Evolutionary conservation across 2,329 filamentous ascomycete genomes (phyloP), one percentile per base, ranked within the genome.

Genomic region (Ilyonectria mors-panacis): DNA sequence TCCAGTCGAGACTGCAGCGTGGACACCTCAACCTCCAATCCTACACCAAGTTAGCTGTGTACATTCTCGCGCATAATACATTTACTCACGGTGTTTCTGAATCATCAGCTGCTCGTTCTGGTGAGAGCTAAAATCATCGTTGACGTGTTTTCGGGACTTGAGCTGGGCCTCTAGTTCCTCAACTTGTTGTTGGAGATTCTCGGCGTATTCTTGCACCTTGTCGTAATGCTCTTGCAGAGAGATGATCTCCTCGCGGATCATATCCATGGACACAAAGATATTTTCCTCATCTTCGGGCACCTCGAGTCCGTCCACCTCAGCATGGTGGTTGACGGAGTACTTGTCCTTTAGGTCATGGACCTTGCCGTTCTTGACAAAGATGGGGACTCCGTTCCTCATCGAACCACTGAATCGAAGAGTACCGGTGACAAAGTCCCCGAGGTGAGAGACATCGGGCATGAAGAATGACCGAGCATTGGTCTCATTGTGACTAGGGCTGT

Each of bases 1-100:
- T 92, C 89, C 1, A 93, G 81, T 17, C 88, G 89, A 8, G 85
- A 82, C 73, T 91, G 88, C 42, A 93, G 81, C 21, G 88, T 84
- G 53, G 88, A 85, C 48, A 93, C 82, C 73, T 89, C 85, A 28
- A 87, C 81, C 75, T 92, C 87, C 44, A 92, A 81, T 55, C 86
- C 89, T 88, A 70, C 21, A 28, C 26, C 47, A 13, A 12, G 63
- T 66, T 66, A 71, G 68, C 26, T 28, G 0, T 37, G 12, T 23
- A 3, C 17, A 48, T 28, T n/a, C 1, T 23, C 3, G 8, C 4
- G 37, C 3, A 26, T 2, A 6, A 15, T n/a, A 2, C 6, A 10
- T 15, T 1, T 6, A 85, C 87, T 83, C 82, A 90, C 88, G 82
- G 60, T 84, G 85, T 76, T 89, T 91, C 69, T 92, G 86, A 0